Evolutionary conservation across 345 rosid species (phyloP).

Genomic region (Eucalyptus marginata): DNA sequence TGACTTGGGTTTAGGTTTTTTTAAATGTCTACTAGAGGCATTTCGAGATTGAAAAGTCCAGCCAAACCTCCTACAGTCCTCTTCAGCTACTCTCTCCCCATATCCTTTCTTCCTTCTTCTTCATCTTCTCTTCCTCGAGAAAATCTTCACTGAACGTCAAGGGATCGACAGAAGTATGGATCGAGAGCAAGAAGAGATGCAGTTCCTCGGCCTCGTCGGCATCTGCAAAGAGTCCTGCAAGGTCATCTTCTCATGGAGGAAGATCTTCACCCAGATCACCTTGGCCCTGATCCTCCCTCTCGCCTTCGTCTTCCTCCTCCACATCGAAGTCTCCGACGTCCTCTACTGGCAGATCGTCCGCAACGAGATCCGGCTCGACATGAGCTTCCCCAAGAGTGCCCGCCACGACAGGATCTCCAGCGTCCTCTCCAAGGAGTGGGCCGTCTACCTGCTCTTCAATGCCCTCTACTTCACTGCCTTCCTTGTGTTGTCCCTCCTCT

Average conservation of each 20-base stretch:
- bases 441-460: slow-evolving; percentile 20
- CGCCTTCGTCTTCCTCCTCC: slow-evolving; percentile 29
- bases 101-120: background rate
- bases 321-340: slow-evolving; percentile 16
- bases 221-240: slow-evolving; percentile 30
- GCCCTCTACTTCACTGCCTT: slow-evolving; percentile 14
- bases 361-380: background rate
- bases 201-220: slow-evolving; percentile 29
- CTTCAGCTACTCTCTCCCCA: background rate
- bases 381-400: background rate
- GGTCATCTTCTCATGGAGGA: slow-evolving; percentile 30
- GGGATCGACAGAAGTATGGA: slow-evolving; percentile 16
- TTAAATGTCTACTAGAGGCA: background rate
- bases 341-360: slow-evolving; percentile 4
- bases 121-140: background rate
- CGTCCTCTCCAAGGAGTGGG: slow-evolving; percentile 15
- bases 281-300: slow-evolving; percentile 40
- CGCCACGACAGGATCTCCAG: background rate
- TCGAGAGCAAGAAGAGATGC: slow-evolving; percentile 39
- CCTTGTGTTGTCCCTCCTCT: slow-evolving; percentile 35
- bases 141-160: background rate
- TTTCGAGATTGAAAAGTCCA: background rate
- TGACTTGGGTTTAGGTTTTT: background rate
- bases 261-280: slow-evolving; percentile 36
- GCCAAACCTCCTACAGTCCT: background rate